Evolutionary conservation across 179 eudicot species (phyloP).

Genomic region (Dionaea muscipula): DNA sequence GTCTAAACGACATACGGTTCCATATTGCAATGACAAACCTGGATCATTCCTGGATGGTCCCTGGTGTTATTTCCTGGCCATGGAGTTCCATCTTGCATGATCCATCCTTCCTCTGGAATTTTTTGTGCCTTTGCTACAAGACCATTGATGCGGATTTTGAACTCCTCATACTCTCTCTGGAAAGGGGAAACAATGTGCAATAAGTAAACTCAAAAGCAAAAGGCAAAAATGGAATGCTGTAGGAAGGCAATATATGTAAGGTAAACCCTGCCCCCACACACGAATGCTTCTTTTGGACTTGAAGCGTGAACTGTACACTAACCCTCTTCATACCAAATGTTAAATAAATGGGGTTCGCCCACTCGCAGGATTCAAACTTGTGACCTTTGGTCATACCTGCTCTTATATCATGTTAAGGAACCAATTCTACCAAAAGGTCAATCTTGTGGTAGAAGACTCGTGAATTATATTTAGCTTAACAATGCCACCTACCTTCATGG

Average conservation of each 20-base stretch:
- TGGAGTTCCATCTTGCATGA: conserved; percentile 51
- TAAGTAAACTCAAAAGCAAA: neutral
- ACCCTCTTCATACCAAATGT: no score
- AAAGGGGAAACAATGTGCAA: neutral
- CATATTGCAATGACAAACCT: conserved; percentile 20
- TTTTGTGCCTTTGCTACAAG: conserved; percentile 46
- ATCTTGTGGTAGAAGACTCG: no score
- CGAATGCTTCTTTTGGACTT: no score
- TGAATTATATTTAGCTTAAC: no score
- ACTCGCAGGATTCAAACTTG: no score
- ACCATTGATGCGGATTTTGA: conserved; percentile 44
- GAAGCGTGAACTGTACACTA: no score
- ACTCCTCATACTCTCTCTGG: conserved; percentile 57
- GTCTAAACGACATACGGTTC: no score
- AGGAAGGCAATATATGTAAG: neutral
- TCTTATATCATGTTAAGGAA: no score
- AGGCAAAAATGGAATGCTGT: neutral
- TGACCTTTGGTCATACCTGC: no score
- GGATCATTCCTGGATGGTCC: conserved; percentile 62
- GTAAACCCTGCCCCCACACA: no score
- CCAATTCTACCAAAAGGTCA: no score
- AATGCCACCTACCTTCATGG: conserved; percentile 39
- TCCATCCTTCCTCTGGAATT: conserved; percentile 52
- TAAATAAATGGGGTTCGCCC: no score
- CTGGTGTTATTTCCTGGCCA: conserved; percentile 53